Conservation (phyloP, 108 stramenopile genomes). For the Chaetoceros muelleri region DNA sequence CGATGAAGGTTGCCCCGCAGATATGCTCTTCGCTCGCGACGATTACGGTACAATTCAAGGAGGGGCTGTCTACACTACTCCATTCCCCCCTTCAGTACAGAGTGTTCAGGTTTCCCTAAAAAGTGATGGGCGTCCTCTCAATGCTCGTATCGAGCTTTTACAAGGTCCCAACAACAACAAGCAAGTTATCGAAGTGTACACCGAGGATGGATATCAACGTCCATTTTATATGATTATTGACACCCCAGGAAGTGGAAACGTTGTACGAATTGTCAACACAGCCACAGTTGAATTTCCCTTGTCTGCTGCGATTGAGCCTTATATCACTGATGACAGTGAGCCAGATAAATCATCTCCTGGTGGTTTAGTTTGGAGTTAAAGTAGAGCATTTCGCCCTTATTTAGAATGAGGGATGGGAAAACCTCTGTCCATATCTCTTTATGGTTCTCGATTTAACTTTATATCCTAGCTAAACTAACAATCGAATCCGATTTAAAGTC, state of each 20-base stretch:
- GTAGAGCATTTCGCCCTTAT: background rate
- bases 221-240: slow-evolving; percentile 73
- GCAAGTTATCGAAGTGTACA: slow-evolving; percentile 77
- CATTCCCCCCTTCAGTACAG: slow-evolving; percentile 56
- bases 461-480: background rate
- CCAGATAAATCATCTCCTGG: background rate
- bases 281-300: slow-evolving; percentile 76
- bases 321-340: slow-evolving; percentile 33
- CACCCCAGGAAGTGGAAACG: slow-evolving; percentile 70
- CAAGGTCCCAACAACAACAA: slow-evolving; percentile 86
- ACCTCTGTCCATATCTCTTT: background rate
- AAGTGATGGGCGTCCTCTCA: slow-evolving; percentile 74
- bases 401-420: background rate
- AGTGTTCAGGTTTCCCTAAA: slow-evolving; percentile 52
- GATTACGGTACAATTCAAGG: slow-evolving; percentile 54
- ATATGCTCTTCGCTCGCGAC: slow-evolving; percentile 19
- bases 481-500: background rate
- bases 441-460: background rate
- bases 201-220: slow-evolving; percentile 71
- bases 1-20: slow-evolving; percentile 21
- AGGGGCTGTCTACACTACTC: slow-evolving; percentile 60
- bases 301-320: slow-evolving; percentile 57
- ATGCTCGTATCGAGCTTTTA: slow-evolving; percentile 66
- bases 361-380: background rate
- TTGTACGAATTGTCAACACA: slow-evolving; percentile 70